phyloP scores from a whole-genome alignment of 495 filamentous ascomycete genomes.

The Aspergillus asperescens region DNA sequence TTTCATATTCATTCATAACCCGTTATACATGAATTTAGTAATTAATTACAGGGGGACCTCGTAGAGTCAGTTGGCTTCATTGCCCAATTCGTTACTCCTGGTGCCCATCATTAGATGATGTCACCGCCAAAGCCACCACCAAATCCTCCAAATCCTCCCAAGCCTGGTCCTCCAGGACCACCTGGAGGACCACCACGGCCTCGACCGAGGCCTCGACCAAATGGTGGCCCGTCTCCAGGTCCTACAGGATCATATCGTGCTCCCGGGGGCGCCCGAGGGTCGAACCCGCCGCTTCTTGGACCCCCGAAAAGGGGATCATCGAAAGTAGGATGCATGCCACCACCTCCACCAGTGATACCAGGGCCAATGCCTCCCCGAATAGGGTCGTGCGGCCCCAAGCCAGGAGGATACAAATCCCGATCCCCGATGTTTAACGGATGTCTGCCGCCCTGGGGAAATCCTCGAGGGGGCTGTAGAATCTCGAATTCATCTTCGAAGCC shows the following conservation, averaged over 20 bases:
- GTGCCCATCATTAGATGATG: conserved; percentile 52
- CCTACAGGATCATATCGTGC: conserved; percentile 77
- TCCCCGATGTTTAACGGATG: conserved; percentile 66
- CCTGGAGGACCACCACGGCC: conserved; percentile 37
- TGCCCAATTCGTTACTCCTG: too few relatives aligned
- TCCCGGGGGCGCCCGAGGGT: conserved; percentile 49
- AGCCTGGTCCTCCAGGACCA: conserved; percentile 39
- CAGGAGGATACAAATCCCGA: conserved; percentile 80
- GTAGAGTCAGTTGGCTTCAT: too few relatives aligned
- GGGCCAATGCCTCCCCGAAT: conserved; percentile 59
- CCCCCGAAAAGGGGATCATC: conserved; percentile 87
- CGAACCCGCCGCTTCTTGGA: conserved; percentile 40
- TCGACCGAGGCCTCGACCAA: conserved; percentile 37
- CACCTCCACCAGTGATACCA: conserved; percentile 47
- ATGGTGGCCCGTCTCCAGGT: conserved; percentile 56
- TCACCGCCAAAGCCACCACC: conserved; percentile 52
- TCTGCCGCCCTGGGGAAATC: conserved; percentile 46
- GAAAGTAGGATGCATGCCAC: conserved; percentile 94
- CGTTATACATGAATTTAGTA: too few relatives aligned
- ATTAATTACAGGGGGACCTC: too few relatives aligned
- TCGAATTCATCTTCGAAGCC: conserved; percentile 94
- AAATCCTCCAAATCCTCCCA: conserved; percentile 57
- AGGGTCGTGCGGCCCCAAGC: conserved; percentile 80
- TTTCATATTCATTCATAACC: background rate
- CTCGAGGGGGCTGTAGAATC: conserved; percentile 61